Base-by-base conservation (phyloP, 2,329 filamentous ascomycete species). In the Emericellopsis cladophorae region DNA sequence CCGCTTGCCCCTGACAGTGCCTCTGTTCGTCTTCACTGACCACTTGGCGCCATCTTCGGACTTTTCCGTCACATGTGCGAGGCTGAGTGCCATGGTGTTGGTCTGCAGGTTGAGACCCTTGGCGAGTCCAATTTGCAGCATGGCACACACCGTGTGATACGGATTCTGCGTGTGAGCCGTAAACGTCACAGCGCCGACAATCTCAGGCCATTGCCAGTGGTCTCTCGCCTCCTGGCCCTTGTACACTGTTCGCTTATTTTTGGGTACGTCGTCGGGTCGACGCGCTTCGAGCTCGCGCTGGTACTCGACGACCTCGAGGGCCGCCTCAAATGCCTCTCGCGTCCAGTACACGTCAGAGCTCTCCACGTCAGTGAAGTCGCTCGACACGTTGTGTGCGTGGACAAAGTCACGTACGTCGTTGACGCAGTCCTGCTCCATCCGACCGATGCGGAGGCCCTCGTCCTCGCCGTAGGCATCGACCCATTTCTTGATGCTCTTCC, bases 21-120 rank as follows among this genome's bases (percentile, higher is more conserved):
- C 72, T 5, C 64, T 57, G 2, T 54, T 41, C 1, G 70, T 75
- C 29, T 56, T 40, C 2, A 73, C 54, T 7, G 42, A 42, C 63
- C 66, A 71, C 3, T 16, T 43, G n/a, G 42, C 44, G 0, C 47
- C 47, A 16, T 29, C 41, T 32, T 48, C 46, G 31, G 37, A 32
- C 26, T 33, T 32, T 16, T 3, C 16, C 8, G 8, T 10, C 3
- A 29, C 3, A 7, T 38, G 40, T 9, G 8, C 36, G 24, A 55
- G 39, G 2, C 44, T 40, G 2, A 55, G 44, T 1, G 64, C 72
- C 2, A 66, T 60, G 3, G 72, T 76, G 46, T 65, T 57, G 0
- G 72, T 73, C 49, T 77, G 72, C 31, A 77, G 47, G 44, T 73
- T 70, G 7, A 74, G 50, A 0, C 68, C 69, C 31, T 48, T 54